Conservation (phyloP, 2,329 filamentous ascomycete genomes). For the Purpureocillium lavendulum region DNA sequence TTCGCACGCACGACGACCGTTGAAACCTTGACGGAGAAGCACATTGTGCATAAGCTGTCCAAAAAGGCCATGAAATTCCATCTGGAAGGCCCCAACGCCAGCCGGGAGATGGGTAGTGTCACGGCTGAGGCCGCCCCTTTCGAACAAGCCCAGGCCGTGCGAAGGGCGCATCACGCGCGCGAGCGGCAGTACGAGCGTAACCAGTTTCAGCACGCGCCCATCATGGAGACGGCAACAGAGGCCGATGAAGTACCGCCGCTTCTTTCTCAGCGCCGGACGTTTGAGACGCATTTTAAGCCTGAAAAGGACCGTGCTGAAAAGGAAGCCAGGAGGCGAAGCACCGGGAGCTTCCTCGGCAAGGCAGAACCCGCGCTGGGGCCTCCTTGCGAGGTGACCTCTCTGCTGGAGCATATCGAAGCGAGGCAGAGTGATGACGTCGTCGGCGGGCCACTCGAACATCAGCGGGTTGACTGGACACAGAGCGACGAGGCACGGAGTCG, state of each 20-base stretch:
- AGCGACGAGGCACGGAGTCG: constrained; percentile 34
- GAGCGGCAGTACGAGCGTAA: constrained; percentile 31
- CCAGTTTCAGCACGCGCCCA: constrained; percentile 32
- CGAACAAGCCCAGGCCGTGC: constrained; percentile 26
- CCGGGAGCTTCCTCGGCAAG: constrained; percentile 21
- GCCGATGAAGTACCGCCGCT: constrained; percentile 14
- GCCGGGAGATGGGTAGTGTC: constrained; percentile 9
- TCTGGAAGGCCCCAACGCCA: constrained; percentile 19
- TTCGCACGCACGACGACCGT: constrained; percentile 46
- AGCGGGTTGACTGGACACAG: constrained; percentile 51
- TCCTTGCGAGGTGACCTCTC: constrained; percentile 2
- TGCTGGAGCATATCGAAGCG: constrained; percentile 2
- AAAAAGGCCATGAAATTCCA: constrained; percentile 32
- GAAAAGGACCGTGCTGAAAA: constrained; percentile 4
- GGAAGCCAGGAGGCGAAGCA: constrained; percentile 26
- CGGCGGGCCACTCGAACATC: constrained; percentile 23
- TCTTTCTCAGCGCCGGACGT: constrained; percentile 19
- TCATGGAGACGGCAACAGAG: constrained; percentile 27
- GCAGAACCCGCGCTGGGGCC: constrained; percentile 6
- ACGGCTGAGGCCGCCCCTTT: constrained; percentile 21
- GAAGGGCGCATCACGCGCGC: constrained; percentile 27
- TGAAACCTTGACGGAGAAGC: constrained; percentile 26
- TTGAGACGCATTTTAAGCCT: constrained; percentile 16
- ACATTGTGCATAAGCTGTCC: constrained; percentile 34
- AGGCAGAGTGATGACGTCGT: background rate